Evolutionary conservation across 1,139 yeast genomes (phyloP).

Genomic region (Pichia sp.): DNA sequence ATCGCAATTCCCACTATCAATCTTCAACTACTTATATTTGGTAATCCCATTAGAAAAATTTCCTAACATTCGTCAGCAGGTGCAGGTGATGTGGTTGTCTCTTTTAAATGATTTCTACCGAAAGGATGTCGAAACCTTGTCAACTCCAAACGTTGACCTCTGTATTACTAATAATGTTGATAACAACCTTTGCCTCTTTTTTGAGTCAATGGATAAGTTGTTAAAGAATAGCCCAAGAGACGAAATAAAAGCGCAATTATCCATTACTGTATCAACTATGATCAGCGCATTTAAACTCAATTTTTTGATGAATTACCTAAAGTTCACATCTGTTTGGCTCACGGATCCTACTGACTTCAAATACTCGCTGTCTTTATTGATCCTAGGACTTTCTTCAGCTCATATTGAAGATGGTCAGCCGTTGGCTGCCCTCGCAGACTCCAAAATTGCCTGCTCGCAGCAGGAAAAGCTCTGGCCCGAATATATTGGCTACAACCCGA

Average conservation of each 20-base stretch:
- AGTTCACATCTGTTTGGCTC: constrained; percentile 25
- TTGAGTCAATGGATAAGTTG: constrained; percentile 24
- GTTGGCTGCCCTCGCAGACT: constrained; percentile 11
- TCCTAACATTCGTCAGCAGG: constrained; percentile 18
- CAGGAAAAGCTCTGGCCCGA: constrained; percentile 14
- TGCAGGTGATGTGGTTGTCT: constrained; percentile 26
- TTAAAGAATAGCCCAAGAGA: constrained; percentile 14
- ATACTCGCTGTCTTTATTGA: constrained; percentile 19
- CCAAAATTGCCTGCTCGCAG: constrained; percentile 15
- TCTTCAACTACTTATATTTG: constrained; percentile 26
- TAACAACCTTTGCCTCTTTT: constrained; percentile 28
- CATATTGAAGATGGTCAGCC: constrained; percentile 3
- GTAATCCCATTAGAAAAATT: constrained; percentile 27
- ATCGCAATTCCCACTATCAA: constrained; percentile 21
- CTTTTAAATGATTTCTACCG: constrained; percentile 21
- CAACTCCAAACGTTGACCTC: constrained; percentile 30
- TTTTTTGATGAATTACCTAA: constrained; percentile 25
- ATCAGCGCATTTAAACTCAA: constrained; percentile 22
- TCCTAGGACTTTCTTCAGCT: constrained; percentile 16
- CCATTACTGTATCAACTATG: constrained; percentile 16
- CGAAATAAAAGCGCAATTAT: constrained; percentile 18
- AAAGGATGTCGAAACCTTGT: constrained; percentile 14
- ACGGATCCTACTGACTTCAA: constrained; percentile 17
- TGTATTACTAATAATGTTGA: constrained; percentile 30
- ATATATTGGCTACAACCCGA: constrained; percentile 14